Conservation (phyloP, 345 rosid species). For the Hypericum androsaemum region DNA sequence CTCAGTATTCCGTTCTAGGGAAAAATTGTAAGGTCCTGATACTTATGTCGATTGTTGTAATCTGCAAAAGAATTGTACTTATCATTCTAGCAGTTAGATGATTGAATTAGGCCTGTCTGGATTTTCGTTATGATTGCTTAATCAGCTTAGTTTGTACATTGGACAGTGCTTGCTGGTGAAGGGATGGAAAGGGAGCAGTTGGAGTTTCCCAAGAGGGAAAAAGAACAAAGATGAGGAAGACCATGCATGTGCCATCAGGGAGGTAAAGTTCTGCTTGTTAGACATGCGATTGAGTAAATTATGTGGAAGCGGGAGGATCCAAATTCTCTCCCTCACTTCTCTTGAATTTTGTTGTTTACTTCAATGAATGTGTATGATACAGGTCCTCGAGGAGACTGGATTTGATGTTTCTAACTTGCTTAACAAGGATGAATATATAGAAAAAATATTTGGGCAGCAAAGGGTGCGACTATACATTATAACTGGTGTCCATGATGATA, state of each 20-base stretch:
- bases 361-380: slow-evolving; percentile 11
- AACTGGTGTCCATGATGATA: slow-evolving; percentile 82
- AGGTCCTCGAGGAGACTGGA: slow-evolving; percentile 95
- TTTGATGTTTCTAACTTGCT: slow-evolving; percentile 79
- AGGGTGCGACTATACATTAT: slow-evolving; percentile 89
- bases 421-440: slow-evolving; percentile 74
- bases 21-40: too few relatives aligned
- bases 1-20: too few relatives aligned
- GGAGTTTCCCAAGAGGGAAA: slow-evolving; percentile 99
- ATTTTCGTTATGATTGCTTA: not conserved
- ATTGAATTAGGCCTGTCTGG: too few relatives aligned
- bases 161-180: slow-evolving; percentile 82
- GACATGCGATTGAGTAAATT: too few relatives aligned
- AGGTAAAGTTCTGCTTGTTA: slow-evolving; percentile 33
- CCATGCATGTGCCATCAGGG: slow-evolving; percentile 89
- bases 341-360: too few relatives aligned
- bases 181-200: slow-evolving; percentile 99
- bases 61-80: too few relatives aligned
- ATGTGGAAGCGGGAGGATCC: too few relatives aligned
- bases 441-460: slow-evolving; percentile 83
- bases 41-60: too few relatives aligned
- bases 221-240: slow-evolving; percentile 99
- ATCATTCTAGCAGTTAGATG: too few relatives aligned
- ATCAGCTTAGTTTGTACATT: slow-evolving; percentile 9
- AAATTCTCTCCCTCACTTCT: too few relatives aligned